These are phyloP conservation scores for Astragalus membranaceus DNA, from an alignment of 306 rosid species.

Conservation along the genomic window DNA sequence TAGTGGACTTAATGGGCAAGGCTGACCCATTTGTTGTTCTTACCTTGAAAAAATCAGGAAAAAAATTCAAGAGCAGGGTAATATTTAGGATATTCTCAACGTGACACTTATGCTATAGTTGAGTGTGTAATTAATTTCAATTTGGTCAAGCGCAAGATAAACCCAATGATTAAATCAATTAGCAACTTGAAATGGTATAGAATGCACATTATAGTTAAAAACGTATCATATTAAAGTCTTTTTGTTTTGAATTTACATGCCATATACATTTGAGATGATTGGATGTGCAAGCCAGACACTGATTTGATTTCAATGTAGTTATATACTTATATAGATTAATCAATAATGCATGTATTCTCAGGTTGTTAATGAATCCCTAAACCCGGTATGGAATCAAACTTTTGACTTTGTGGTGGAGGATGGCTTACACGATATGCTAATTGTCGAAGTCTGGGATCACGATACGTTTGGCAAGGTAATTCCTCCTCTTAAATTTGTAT, in stretches of 20 bases:
- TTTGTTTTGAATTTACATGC: neutral
- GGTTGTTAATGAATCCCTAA: slow-evolving; percentile 77
- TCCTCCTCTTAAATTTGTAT: slow-evolving; percentile 2
- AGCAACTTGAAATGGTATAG: neutral
- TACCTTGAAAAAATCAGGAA: slow-evolving; percentile 65
- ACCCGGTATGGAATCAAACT: slow-evolving; percentile 95
- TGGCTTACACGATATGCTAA: slow-evolving; percentile 78
- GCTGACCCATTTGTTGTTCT: slow-evolving; percentile 88
- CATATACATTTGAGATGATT: neutral
- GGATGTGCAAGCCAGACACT: neutral
- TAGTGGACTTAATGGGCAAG: slow-evolving; percentile 78
- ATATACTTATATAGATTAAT: neutral
- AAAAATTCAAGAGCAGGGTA: slow-evolving; percentile 80
- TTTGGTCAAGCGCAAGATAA: neutral
- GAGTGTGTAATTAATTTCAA: neutral
- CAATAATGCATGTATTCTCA: slow-evolving; percentile 21
- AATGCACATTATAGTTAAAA: neutral
- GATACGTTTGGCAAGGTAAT: slow-evolving; percentile 93
- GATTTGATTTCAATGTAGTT: neutral
- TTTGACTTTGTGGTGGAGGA: slow-evolving; percentile 96
- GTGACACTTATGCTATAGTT: neutral
- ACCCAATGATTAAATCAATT: neutral
- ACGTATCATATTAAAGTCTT: neutral
- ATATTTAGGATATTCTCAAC: slow-evolving; percentile 19
- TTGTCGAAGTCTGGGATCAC: slow-evolving; percentile 81